A percentile compares a stretch with the other conserved stretches of the same genome.
phyloP scores from a whole-genome alignment of 2,329 filamentous ascomycete species.

The Trichocomaceae sp. region DNA sequence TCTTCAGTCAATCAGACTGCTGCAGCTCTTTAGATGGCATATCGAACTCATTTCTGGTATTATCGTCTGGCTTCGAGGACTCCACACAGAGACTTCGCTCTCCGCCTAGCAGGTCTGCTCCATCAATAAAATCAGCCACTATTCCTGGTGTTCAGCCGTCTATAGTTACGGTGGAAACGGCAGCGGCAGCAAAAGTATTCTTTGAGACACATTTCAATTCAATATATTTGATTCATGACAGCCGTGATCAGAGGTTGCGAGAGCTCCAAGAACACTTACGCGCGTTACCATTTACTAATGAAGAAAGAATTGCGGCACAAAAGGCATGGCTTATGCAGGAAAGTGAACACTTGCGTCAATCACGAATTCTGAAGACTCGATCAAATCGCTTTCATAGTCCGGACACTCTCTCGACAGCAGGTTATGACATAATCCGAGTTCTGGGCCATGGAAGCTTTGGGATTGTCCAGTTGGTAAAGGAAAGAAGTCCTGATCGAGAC shows the following conservation, averaged over 20 bases:
- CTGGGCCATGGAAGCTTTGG: constrained; percentile 94
- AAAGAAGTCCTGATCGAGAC: constrained; percentile 37
- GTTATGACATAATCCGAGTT: constrained; percentile 75
- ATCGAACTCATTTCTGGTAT: constrained; percentile 18
- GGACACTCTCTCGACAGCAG: constrained; percentile 49
- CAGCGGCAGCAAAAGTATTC: constrained; percentile 74
- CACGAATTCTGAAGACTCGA: constrained; percentile 61
- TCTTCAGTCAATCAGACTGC: constrained; percentile 27
- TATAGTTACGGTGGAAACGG: constrained; percentile 63
- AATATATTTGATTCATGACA: constrained; percentile 51
- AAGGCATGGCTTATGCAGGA: constrained; percentile 61
- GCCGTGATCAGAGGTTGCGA: constrained; percentile 55
- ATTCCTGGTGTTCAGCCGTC: constrained; percentile 22
- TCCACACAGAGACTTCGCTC: constrained; percentile 1
- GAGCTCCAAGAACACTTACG: constrained; percentile 60
- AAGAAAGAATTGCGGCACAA: constrained; percentile 50
- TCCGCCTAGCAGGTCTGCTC: constrained; percentile 6
- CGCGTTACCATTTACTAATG: constrained; percentile 48
- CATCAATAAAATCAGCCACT: constrained; percentile 12
- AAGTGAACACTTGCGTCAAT: constrained; percentile 66
- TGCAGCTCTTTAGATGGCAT: constrained; percentile 29
- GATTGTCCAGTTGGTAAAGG: constrained; percentile 76
- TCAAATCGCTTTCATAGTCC: constrained; percentile 41
- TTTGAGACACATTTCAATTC: constrained; percentile 78
- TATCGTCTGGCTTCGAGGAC: constrained; percentile 8